Percentiles rank a stretch among this genome's conserved stretches.
phyloP scores from a whole-genome alignment of 2,329 filamentous ascomycete species.

The Ophiocordyceps unilateralis region DNA sequence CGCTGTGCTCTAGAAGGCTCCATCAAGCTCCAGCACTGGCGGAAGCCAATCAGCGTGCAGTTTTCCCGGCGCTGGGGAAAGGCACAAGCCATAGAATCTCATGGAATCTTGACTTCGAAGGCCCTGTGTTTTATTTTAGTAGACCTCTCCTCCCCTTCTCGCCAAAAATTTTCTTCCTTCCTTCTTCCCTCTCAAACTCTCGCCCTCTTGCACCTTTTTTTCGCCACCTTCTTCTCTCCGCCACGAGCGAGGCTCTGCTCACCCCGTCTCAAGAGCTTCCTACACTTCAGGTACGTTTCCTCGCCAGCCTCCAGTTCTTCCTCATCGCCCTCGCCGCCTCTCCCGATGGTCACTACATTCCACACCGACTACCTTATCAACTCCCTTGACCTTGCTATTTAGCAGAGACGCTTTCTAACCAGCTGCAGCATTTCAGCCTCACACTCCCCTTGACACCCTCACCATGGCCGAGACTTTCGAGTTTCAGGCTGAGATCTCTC shows the following conservation, averaged over 20 bases:
- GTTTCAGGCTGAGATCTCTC: constrained; percentile 99
- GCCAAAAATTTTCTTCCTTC: constrained; percentile 1
- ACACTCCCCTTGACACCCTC: constrained; percentile 23
- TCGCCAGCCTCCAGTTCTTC: background rate
- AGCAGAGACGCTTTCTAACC: background rate
- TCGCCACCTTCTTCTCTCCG: background rate
- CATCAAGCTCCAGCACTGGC: constrained; percentile 4
- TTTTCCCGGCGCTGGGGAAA: constrained; percentile 8
- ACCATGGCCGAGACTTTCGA: constrained; percentile 96
- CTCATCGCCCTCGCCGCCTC: background rate
- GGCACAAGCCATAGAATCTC: constrained; percentile 23
- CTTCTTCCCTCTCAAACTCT: background rate
- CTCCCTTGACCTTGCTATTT: background rate
- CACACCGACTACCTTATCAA: background rate
- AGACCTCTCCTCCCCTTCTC: background rate
- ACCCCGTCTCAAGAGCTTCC: background rate
- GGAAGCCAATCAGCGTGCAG: constrained; percentile 10
- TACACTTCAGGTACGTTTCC: background rate
- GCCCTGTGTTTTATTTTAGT: constrained; percentile 1
- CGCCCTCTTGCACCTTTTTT: background rate
- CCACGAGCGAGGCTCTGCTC: background rate
- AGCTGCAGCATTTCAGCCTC: background rate
- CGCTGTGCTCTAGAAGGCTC: constrained; percentile 10
- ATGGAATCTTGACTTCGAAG: constrained; percentile 23
- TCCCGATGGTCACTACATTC: background rate